Evolutionary conservation across 2,329 filamentous ascomycete genomes (phyloP).

Genomic region (Cercospora sesami): DNA sequence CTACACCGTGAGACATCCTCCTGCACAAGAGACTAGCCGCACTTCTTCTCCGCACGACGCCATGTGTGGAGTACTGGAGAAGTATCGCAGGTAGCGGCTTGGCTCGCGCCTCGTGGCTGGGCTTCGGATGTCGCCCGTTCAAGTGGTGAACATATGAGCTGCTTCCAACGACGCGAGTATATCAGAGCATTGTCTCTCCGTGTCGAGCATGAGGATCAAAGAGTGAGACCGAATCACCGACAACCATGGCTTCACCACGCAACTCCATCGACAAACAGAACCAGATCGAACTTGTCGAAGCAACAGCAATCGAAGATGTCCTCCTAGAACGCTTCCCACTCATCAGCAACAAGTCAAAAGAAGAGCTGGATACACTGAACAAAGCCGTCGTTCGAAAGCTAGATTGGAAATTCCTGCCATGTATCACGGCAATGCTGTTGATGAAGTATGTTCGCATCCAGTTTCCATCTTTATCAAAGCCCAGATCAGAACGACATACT

Average conservation of each 20-base stretch:
- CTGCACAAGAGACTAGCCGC: not conserved
- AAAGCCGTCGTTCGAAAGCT: constrained; percentile 18
- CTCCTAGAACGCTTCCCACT: constrained; percentile 17
- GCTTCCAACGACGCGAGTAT: not conserved
- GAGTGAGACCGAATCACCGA: not conserved
- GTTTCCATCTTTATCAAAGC: too few relatives aligned
- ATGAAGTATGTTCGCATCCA: too few relatives aligned
- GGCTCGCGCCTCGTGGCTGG: not conserved
- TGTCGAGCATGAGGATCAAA: not conserved
- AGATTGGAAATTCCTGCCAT: constrained; percentile 22
- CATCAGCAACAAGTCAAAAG: constrained; percentile 14
- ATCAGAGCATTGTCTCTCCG: not conserved
- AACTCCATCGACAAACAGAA: constrained; percentile 16
- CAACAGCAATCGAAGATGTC: not conserved
- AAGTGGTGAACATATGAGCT: not conserved
- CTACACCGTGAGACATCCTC: not conserved
- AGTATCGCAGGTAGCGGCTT: not conserved
- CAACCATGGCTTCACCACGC: not conserved
- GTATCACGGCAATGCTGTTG: constrained; percentile 17
- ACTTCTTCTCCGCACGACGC: not conserved
- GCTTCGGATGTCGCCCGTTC: not conserved
- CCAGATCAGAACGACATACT: not conserved
- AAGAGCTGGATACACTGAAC: constrained; percentile 13
- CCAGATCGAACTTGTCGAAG: constrained; percentile 15
- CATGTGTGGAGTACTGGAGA: not conserved